Conservation (phyloP, 1,284 basidiomycete genomes). For the Anthracocystis setariae region DNA sequence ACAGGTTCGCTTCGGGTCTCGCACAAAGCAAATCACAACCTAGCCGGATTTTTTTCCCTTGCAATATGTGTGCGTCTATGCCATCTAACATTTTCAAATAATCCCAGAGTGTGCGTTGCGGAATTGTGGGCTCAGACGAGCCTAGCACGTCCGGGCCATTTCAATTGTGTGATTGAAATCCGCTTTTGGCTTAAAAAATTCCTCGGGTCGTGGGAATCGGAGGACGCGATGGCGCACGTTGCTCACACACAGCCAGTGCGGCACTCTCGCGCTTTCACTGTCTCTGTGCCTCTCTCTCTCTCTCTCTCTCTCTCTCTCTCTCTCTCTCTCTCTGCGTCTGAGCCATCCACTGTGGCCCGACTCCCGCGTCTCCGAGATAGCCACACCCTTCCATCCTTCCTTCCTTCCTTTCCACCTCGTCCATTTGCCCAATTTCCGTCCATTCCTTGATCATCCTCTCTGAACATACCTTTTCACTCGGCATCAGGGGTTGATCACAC, state of each 20-base stretch:
- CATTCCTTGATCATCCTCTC: background rate
- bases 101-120: background rate
- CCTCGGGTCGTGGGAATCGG: constrained; percentile 43
- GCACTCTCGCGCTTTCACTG: background rate
- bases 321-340: background rate
- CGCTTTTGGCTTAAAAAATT: constrained; percentile 1
- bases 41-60: background rate
- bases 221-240: constrained; percentile 8
- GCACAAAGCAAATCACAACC: too few relatives aligned
- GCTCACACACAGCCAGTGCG: constrained; percentile 1
- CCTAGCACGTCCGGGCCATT: too few relatives aligned
- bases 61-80: too few relatives aligned
- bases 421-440: background rate
- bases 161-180: too few relatives aligned
- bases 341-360: constrained; percentile 11
- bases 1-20: too few relatives aligned
- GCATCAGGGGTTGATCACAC: background rate
- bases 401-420: constrained; percentile 7
- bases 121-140: too few relatives aligned
- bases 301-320: background rate
- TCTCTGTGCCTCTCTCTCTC: constrained; percentile 1
- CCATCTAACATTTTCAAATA: too few relatives aligned
- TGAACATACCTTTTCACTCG: background rate
- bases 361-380: constrained; percentile 17
- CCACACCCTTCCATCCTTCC: background rate